Evolutionary conservation across 164 flowering plant genomes (phyloP).

Genomic region (Amborella trichopoda): DNA sequence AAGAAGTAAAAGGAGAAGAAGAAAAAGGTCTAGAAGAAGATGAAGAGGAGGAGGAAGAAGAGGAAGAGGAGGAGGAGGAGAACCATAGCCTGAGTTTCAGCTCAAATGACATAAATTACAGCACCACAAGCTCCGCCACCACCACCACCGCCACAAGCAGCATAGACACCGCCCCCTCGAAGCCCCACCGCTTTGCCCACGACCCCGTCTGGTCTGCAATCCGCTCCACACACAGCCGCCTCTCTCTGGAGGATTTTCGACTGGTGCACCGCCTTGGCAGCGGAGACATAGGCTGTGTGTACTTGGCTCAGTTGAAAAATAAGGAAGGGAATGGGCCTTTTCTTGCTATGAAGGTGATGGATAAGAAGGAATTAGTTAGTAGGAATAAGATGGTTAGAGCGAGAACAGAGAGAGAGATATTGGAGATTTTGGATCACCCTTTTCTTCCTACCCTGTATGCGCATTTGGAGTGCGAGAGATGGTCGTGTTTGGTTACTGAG

Average conservation of each 20-base stretch:
- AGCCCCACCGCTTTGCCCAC: slow-evolving; percentile 11
- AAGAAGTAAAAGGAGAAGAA: no score
- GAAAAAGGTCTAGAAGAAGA: no score
- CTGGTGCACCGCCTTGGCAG: slow-evolving; percentile 56
- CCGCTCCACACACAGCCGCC: slow-evolving; percentile 13
- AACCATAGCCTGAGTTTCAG: slow-evolving; percentile 63
- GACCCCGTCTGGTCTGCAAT: slow-evolving; percentile 30
- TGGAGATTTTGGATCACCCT: slow-evolving; percentile 61
- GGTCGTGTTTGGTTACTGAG: slow-evolving; percentile 67
- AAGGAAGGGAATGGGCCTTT: slow-evolving; percentile 18
- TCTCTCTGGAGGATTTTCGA: slow-evolving; percentile 38
- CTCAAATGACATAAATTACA: slow-evolving; percentile 37
- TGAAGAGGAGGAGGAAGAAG: no score
- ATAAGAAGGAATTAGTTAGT: slow-evolving; percentile 41
- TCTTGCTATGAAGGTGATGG: slow-evolving; percentile 74
- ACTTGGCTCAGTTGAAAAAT: slow-evolving; percentile 49
- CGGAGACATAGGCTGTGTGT: slow-evolving; percentile 83
- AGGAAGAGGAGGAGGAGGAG: no score
- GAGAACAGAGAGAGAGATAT: slow-evolving; percentile 47
- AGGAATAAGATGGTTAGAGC: slow-evolving; percentile 56
- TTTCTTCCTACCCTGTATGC: slow-evolving; percentile 71
- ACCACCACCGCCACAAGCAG: slow-evolving; percentile 17
- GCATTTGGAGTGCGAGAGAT: slow-evolving; percentile 27
- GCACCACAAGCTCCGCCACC: slow-evolving; percentile 54
- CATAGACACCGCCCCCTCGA: slow-evolving; percentile 14